Evolutionary conservation across 169 alveolate species (phyloP).

Genomic region (Plasmodium sp.): DNA sequence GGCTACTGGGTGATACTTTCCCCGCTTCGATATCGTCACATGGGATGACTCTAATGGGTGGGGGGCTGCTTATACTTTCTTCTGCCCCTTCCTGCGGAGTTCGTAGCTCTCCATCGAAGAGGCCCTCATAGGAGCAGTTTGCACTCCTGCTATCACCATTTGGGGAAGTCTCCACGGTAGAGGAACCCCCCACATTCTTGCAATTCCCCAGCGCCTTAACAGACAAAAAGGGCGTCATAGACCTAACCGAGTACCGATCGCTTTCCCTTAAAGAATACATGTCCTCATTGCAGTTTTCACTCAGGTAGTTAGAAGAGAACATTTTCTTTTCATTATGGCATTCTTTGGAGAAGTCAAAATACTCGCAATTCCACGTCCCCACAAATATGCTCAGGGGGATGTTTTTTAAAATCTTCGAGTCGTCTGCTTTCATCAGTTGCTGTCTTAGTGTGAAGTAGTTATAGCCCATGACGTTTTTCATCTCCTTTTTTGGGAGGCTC

Average conservation of each 20-base stretch:
- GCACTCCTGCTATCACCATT: background rate
- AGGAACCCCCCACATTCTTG: background rate
- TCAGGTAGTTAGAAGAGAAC: conserved; percentile 13
- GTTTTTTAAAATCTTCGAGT: conserved; percentile 32
- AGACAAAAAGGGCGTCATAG: conserved; percentile 30
- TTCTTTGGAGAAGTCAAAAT: conserved; percentile 72
- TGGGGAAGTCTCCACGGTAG: background rate
- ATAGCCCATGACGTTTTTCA: conserved; percentile 39
- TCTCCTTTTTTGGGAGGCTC: background rate
- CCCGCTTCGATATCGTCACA: background rate
- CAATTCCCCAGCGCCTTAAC: background rate
- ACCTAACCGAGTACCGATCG: conserved; percentile 12
- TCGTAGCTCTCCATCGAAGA: background rate
- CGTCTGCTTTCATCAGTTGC: conserved; percentile 1
- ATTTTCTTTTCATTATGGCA: conserved; percentile 33
- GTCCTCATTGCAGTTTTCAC: background rate
- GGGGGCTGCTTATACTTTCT: background rate
- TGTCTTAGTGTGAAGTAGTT: conserved; percentile 60
- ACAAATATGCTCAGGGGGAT: conserved; percentile 80
- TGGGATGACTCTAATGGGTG: background rate
- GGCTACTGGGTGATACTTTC: background rate
- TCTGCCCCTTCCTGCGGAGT: background rate
- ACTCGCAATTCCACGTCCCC: conserved; percentile 87
- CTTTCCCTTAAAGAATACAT: background rate
- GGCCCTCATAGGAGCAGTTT: background rate